Conservation (phyloP, 1,284 basidiomycete species). For the Laetiporus sulphureus region DNA sequence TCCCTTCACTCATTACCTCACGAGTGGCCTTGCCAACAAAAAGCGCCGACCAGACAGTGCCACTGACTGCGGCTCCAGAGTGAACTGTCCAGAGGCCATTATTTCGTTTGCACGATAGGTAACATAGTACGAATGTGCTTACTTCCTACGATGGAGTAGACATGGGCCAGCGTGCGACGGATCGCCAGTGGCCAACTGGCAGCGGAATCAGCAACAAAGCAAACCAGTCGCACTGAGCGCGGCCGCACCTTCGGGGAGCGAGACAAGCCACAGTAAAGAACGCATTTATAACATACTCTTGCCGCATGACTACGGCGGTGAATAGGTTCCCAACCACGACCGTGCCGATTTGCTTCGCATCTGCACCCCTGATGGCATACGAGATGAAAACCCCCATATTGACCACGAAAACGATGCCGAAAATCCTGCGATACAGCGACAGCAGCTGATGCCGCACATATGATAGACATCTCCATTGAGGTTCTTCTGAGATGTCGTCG, state of each 20-base stretch:
- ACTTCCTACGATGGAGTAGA: constrained; percentile 49
- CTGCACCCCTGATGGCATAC: constrained; percentile 28
- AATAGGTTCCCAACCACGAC: constrained; percentile 48
- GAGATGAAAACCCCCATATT: constrained; percentile 47
- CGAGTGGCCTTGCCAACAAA: constrained; percentile 46
- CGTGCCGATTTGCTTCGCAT: constrained; percentile 37
- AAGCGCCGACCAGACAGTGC: constrained; percentile 43
- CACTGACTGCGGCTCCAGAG: constrained; percentile 46
- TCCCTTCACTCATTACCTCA: constrained; percentile 33
- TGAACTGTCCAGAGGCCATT: constrained; percentile 42
- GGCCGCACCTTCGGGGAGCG: constrained; percentile 39
- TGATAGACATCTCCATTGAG: no score
- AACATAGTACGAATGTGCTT: not conserved
- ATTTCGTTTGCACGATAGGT: constrained; percentile 2
- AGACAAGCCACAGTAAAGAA: constrained; percentile 44
- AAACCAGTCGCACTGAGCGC: no score
- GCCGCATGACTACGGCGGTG: constrained; percentile 50
- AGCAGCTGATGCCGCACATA: constrained; percentile 49
- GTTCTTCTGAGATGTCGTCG: no score
- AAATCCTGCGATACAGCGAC: constrained; percentile 48
- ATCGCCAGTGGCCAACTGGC: constrained; percentile 46
- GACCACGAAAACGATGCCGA: constrained; percentile 46
- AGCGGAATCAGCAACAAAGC: no score
- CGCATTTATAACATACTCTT: constrained; percentile 50
- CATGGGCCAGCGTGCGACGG: constrained; percentile 42